Base-by-base conservation (phyloP, 2,329 filamentous ascomycete species). In the Cadophora gregata region DNA sequence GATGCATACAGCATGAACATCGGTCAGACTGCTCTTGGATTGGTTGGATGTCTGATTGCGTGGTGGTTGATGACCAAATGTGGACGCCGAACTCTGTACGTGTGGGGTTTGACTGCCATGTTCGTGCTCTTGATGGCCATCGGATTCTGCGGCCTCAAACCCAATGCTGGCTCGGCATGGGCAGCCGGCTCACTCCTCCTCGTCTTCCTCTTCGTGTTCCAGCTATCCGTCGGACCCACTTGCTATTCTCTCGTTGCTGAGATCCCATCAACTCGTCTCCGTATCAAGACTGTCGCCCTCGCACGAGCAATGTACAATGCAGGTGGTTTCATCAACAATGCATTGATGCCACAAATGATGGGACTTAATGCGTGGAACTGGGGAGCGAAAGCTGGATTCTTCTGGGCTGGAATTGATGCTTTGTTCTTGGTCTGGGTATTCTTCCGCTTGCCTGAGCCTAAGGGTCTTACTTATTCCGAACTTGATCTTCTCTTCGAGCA, bases 1-100 rank as follows among this genome's bases (percentile, higher is more conserved):
- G 31, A 38, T 25, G 55, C 55, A 1, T 58, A 58, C 14, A 38
- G n/a, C 21, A 58, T 58, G 31, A 58, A 58, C 14, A 58, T 58
- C 9, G 55, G 33, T 6, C 55, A 58, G 33, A 58, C 55, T 19
- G 55, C 33, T 25, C 55, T 58, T 8, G 33, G 55, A 12, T 38
- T 42, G 25, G 55, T 58, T 42, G 55, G 55, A 58, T 58, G 55
- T 27, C 12, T 58, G 7, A 58, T 58, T 14, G 55, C 55, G 21
- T 58, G 55, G 55, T 58, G 55, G 55, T 25, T 58, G 21, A 58
- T 58, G 55, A 58, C 31, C 12, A 58, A 58, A 33, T 58, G 55
- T 12, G 55, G 55, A 36, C 55, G 55, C 6, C 55, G 55, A 38
- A 58, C 55, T 7, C 24, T 58, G 10, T 58, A 58, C 21, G 55